Percentiles rank a stretch among this genome's conserved stretches.
These are phyloP conservation scores for Paramecium sexaurelia DNA, from an alignment of 73 alveolate species.

Conservation along the genomic window DNA sequence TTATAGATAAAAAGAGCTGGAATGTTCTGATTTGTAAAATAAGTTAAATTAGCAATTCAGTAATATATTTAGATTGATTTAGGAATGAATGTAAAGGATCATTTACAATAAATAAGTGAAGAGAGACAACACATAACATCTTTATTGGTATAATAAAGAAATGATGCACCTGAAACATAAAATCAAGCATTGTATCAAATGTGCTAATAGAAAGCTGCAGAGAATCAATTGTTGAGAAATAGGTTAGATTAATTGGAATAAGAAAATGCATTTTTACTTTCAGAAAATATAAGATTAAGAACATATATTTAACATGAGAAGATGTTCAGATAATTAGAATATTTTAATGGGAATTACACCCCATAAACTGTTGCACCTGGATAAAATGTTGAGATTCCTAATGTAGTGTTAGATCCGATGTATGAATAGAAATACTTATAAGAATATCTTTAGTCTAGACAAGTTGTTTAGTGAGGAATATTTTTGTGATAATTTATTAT, in stretches of 20 bases:
- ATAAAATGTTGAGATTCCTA: not conserved
- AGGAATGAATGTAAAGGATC: constrained; percentile 6
- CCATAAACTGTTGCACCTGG: constrained; percentile 1
- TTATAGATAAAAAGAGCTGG: not conserved
- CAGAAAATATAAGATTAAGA: constrained; percentile 17
- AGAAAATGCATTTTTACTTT: constrained; percentile 9
- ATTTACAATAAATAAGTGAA: not conserved
- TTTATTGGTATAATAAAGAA: not conserved
- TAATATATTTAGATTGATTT: not conserved
- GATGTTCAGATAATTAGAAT: constrained; percentile 18
- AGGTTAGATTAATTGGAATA: not conserved
- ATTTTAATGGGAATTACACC: constrained; percentile 1
- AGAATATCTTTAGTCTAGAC: not conserved
- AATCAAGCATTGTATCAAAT: constrained; percentile 33
- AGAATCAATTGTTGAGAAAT: not conserved
- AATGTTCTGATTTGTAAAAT: not conserved
- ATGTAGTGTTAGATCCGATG: constrained; percentile 1
- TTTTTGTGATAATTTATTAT: not conserved
- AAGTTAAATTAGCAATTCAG: not conserved
- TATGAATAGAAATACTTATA: not conserved
- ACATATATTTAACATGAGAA: constrained; percentile 10
- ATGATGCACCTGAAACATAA: not conserved
- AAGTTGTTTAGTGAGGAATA: not conserved
- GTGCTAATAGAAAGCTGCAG: constrained; percentile 19
- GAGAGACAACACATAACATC: not conserved